Base-by-base conservation (phyloP, 2,329 filamentous ascomycete genomes). In the Lachnellula hyalina region DNA sequence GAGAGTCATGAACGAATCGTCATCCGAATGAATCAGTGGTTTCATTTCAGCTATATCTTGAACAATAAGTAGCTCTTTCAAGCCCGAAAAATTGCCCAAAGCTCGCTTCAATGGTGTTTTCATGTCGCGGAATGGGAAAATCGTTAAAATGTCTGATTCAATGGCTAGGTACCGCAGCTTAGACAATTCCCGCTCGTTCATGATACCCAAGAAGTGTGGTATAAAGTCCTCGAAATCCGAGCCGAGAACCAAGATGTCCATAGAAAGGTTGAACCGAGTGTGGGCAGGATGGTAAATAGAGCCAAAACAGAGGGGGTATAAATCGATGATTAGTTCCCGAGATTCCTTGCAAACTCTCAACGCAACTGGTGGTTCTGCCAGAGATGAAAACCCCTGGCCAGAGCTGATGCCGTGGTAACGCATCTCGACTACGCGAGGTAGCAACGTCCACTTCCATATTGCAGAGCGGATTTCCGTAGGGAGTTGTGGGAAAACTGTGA, bases 301-400 rank as follows among this genome's bases (percentile, higher is more conserved):
- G 5, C 60, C 60, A 34, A 64, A 64, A 47, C 49, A 59, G 1
- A 60, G 44, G 6, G 62, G 60, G 25, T 64, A 63, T 11, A 15
- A 34, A 17, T 51, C 25, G 11, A 58, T 40, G 5, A 56, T 28
- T 3, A 47, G 23, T 3, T 58, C 49, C 32, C 62, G 55, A n/a
- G 60, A 60, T 32, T 63, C 60, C n/a, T 51, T 44, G 49, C 56
- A 59, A 21, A 60, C 32, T 1, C 25, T 28, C 11, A 64, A 47
- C 7, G 56, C 60, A 17, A 36, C 35, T 5, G 62, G 60, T 15
- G 47, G 42, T 14, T 34, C 9, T 9, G 19, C 23, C 2, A 9
- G 15, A 2, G 54, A 49, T 1, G 23, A 51, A 45, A 58, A 62
- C 6, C 55, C 58, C 11, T 54, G 36, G 4, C 40, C 28, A 12